Evolutionary conservation across 2,329 filamentous ascomycete genomes (phyloP).

Genomic region (Cercospora zeina): DNA sequence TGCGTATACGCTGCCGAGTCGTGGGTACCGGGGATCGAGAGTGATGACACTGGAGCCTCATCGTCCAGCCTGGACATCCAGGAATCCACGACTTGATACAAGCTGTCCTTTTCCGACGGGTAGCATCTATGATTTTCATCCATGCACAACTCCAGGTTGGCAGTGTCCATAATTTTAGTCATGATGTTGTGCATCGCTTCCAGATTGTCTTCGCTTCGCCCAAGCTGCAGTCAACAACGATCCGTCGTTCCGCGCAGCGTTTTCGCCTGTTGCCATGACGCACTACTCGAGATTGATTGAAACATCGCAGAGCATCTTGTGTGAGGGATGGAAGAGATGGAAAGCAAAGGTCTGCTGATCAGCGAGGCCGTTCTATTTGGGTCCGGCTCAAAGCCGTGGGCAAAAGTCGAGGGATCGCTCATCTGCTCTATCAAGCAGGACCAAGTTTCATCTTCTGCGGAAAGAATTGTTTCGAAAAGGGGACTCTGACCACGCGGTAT

Average conservation of each 20-base stretch:
- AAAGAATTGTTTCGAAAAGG: too few relatives aligned
- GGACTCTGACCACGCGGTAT: too few relatives aligned
- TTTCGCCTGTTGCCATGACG: neutral
- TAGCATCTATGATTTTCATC: neutral
- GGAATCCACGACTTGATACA: neutral
- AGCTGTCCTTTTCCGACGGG: neutral
- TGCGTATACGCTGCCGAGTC: slow-evolving; percentile 42
- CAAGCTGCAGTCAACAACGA: neutral
- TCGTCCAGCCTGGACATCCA: slow-evolving; percentile 32
- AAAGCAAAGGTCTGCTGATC: neutral
- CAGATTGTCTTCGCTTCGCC: neutral
- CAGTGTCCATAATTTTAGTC: neutral
- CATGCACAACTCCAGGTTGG: neutral
- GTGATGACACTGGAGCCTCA: slow-evolving; percentile 32
- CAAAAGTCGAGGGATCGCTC: slow-evolving; percentile 3
- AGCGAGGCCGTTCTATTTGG: neutral
- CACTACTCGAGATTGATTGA: neutral
- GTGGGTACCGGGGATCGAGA: slow-evolving; percentile 43
- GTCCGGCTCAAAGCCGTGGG: neutral
- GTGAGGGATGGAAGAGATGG: neutral
- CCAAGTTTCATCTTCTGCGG: neutral
- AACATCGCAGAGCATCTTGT: neutral
- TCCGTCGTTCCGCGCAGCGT: slow-evolving; percentile 1
- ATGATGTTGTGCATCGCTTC: neutral
- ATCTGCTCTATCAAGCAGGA: neutral